These are phyloP conservation scores for Agrocybe pediades DNA, from an alignment of 768 basidiomycete species.

Conservation along the genomic window DNA sequence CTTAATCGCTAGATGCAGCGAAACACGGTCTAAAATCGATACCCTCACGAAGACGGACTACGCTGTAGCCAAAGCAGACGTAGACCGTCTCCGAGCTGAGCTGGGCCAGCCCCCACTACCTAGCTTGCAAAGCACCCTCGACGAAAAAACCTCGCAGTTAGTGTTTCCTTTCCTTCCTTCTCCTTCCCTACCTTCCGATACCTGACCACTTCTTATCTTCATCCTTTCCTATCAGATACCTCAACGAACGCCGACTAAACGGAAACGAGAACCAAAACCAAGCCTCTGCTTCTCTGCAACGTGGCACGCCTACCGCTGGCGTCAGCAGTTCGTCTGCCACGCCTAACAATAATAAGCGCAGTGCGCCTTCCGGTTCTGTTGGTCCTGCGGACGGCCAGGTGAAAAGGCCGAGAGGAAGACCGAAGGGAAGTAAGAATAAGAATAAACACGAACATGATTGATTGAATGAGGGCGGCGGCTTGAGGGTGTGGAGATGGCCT, in stretches of 20 bases:
- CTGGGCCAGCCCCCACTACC: constrained; percentile 77
- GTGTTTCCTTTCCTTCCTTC: constrained; percentile 20
- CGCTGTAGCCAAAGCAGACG: constrained; percentile 69
- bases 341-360: constrained; percentile 27
- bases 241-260: constrained; percentile 61
- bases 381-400: constrained; percentile 25
- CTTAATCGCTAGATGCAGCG: constrained; percentile 49
- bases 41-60: constrained; percentile 77
- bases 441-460: no score
- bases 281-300: constrained; percentile 3
- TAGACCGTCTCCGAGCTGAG: constrained; percentile 74
- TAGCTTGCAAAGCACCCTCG: constrained; percentile 69
- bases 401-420: constrained; percentile 66
- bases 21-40: constrained; percentile 68
- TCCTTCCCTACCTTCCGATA: not conserved
- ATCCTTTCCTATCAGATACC: constrained; percentile 44
- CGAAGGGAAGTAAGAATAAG: constrained; percentile 71
- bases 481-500: no score
- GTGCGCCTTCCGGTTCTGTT: constrained; percentile 18
- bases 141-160: constrained; percentile 64
- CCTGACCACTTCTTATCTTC: not conserved
- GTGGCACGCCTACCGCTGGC: constrained; percentile 11
- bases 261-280: constrained; percentile 39
- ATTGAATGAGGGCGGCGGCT: no score
- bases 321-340: not conserved